Conservation (phyloP, 2,329 filamentous ascomycete genomes). For the Aureobasidium lini region DNA sequence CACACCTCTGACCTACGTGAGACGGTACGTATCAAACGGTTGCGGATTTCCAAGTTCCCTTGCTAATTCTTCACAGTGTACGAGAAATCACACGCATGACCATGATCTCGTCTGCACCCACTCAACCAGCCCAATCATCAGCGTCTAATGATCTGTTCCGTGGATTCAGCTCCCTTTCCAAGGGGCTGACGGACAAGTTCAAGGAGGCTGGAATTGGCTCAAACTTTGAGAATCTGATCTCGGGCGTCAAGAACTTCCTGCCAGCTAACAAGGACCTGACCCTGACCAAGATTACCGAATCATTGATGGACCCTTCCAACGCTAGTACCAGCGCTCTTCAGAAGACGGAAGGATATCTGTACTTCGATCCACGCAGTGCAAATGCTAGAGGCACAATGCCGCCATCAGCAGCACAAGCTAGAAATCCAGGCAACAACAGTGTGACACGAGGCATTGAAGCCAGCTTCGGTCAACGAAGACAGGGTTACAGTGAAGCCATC, state of each 20-base stretch:
- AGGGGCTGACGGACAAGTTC: conserved; percentile 84
- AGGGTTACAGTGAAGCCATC: conserved; percentile 34
- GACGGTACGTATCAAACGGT: conserved; percentile 53
- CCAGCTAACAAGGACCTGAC: conserved; percentile 92
- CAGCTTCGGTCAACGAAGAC: conserved; percentile 78
- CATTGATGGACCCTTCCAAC: conserved; percentile 89
- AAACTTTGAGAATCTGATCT: conserved; percentile 91
- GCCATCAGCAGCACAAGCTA: conserved; percentile 55
- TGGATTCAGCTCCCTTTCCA: conserved; percentile 86
- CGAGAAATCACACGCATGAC: conserved; percentile 96
- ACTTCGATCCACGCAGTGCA: conserved; percentile 90
- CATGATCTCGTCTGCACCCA: conserved; percentile 81
- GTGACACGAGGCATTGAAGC: conserved; percentile 58
- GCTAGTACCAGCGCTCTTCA: conserved; percentile 87
- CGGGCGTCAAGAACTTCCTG: conserved; percentile 96
- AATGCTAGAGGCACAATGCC: conserved; percentile 91
- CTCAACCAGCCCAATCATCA: conserved; percentile 53
- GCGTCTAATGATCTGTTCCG: conserved; percentile 76
- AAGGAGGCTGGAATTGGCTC: conserved; percentile 80
- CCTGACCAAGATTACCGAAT: conserved; percentile 95
- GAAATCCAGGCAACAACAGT: conserved; percentile 27
- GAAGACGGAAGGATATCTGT: conserved; percentile 93
- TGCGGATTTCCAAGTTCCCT: background rate
- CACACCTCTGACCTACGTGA: conserved; percentile 74
- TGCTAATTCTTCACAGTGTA: conserved; percentile 46